Evolutionary conservation across 768 basidiomycete genomes (phyloP), one percentile per base, ranked within the genome.

Genomic region (Leccinum obscurum): DNA sequence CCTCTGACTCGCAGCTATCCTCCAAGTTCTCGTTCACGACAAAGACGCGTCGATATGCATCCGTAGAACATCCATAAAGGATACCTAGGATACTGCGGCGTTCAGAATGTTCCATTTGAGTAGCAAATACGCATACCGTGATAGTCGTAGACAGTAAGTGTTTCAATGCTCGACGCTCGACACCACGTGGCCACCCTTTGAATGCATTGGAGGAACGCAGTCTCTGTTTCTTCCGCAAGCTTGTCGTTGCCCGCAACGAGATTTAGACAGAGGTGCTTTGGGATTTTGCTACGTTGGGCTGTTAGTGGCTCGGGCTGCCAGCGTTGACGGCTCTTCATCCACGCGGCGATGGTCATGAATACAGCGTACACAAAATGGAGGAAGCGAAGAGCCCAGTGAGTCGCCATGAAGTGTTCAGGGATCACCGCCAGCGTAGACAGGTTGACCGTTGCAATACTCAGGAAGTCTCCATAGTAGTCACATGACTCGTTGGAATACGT

Each of bases 61-160:
- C 69, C 56, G 79, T 75, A 9, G 77, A 75, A 59, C 76, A 78
- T 60, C 73, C 65, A 13, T 75, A 63, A 50, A 84, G 74, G 44
- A 76, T 50, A 39, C 82, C 83, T 86, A 39, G 41, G 26, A 46
- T 46, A 46, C 20, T 52, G 44, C 22, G 54, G 49, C 41, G 54
- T 62, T 65, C 30, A 64, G 54, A 56, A n/a, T 20, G 15, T 32
- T 51, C 20, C 22, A 13, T 52, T 53, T 20, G 41, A n/a, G 11
- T 39, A 53, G 34, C n/a, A 57, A 49, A 54, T 15, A 35, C 20
- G 70, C 84, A 58, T 68, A 92, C 92, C 91, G 57, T 82, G 75
- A 58, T 82, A 79, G 68, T 93, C 92, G 63, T 91, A 93, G 4
- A 90, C 78, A 10, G 86, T 90, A 52, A 93, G 76, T 54, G 81